Evolutionary conservation across 768 basidiomycete species (phyloP).

Genomic region (Sporobolomyces phaffii): DNA sequence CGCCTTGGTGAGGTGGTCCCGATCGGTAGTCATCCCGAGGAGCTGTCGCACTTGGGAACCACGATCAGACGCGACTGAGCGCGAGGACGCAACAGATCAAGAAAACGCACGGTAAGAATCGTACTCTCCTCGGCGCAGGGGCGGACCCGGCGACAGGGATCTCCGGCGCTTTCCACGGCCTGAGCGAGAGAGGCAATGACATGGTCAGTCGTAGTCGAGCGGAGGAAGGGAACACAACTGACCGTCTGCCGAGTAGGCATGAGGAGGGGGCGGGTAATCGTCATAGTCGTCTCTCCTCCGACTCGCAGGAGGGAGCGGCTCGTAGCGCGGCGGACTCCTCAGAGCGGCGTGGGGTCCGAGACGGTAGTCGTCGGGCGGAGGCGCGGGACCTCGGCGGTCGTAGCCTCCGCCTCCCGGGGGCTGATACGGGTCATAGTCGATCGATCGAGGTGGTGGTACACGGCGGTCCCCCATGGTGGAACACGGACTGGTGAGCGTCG

Average conservation of each 20-base stretch:
- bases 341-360: neutral
- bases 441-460: neutral
- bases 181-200: neutral
- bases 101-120: conserved; percentile 3
- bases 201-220: neutral
- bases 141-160: conserved; percentile 8
- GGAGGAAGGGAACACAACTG: neutral
- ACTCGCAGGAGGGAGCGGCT: neutral
- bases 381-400: neutral
- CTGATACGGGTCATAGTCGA: neutral
- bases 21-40: neutral
- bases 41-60: neutral
- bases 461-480: neutral
- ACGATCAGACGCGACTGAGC: too few species aligned
- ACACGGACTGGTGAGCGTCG: neutral
- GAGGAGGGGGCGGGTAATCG: neutral
- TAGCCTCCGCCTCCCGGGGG: neutral
- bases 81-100: too few species aligned
- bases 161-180: conserved; percentile 9
- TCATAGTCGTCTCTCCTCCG: neutral
- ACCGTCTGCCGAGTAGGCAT: too few species aligned
- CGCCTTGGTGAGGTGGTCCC: neutral
- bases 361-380: too few species aligned
- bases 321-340: too few species aligned
- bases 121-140: neutral